Conservation (phyloP, 2,329 filamentous ascomycete species). For the Penicillium janthinellum region DNA sequence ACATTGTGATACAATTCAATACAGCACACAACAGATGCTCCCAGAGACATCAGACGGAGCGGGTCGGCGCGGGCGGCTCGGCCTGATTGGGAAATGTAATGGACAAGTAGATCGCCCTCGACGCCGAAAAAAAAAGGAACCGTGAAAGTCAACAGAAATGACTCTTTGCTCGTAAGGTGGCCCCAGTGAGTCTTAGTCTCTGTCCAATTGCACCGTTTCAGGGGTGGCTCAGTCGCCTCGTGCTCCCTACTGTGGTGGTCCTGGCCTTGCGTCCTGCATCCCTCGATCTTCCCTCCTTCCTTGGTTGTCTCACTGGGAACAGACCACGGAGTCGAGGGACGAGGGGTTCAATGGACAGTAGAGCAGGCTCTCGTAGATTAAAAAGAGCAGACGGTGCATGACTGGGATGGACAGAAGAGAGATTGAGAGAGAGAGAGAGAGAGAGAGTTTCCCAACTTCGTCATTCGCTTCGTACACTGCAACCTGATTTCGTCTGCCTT, state of each 20-base stretch:
- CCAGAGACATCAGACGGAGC: neutral
- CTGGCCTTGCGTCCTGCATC: slow-evolving; percentile 11
- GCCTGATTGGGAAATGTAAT: slow-evolving; percentile 21
- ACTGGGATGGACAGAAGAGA: neutral
- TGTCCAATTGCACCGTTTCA: slow-evolving; percentile 13
- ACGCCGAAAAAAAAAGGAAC: neutral
- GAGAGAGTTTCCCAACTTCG: slow-evolving; percentile 4
- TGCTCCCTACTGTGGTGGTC: slow-evolving; percentile 9
- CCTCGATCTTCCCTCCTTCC: slow-evolving; percentile 3
- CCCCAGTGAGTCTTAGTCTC: neutral
- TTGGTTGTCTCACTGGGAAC: slow-evolving; percentile 7
- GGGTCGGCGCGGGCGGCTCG: slow-evolving; percentile 4
- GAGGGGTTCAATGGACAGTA: neutral
- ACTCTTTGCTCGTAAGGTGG: too few relatives aligned
- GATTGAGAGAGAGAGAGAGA: neutral
- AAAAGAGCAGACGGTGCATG: slow-evolving; percentile 5
- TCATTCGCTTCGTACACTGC: slow-evolving; percentile 3
- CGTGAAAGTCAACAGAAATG: neutral
- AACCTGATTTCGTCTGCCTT: slow-evolving; percentile 1
- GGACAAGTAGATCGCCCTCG: neutral
- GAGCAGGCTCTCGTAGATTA: slow-evolving; percentile 3
- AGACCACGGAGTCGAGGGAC: neutral
- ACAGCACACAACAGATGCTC: neutral
- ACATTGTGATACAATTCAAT: neutral
- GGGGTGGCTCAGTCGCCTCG: slow-evolving; percentile 17